Conservation (phyloP, 225 moss, liverwort and hornwort species). For the Anthoceros angustus region DNA sequence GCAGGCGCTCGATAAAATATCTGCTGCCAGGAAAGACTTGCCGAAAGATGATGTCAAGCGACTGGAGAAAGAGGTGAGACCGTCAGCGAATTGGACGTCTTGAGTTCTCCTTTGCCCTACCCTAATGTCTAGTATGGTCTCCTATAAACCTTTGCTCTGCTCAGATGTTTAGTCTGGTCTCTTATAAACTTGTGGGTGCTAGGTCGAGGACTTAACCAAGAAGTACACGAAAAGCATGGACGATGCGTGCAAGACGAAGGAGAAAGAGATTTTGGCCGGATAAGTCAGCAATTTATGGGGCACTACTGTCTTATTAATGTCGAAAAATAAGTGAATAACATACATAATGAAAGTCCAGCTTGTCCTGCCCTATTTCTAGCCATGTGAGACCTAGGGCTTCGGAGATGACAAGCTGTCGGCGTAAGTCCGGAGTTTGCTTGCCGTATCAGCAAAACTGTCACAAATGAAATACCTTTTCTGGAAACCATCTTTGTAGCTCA, state of each 20-base stretch:
- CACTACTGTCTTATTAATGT: no score
- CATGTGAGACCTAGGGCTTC: no score
- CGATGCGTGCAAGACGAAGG: constrained; percentile 56
- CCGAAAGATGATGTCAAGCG: constrained; percentile 76
- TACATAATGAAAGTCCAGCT: no score
- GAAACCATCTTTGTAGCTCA: constrained; percentile 54
- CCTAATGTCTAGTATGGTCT: no score
- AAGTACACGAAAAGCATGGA: constrained; percentile 50
- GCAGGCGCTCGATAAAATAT: constrained; percentile 51
- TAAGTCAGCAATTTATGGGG: neutral
- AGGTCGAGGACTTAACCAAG: constrained; percentile 83
- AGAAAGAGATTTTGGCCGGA: constrained; percentile 45
- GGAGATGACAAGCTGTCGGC: constrained; percentile 12
- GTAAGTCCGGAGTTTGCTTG: constrained; percentile 31
- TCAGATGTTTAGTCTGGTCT: neutral
- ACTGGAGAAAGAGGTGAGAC: constrained; percentile 61
- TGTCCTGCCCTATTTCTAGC: no score
- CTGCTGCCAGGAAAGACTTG: constrained; percentile 22
- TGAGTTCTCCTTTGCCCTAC: neutral
- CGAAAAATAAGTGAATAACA: no score
- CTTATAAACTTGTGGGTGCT: neutral
- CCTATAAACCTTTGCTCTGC: no score
- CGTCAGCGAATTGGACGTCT: no score
- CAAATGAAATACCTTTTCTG: constrained; percentile 46
- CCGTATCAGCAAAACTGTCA: constrained; percentile 38